Base-by-base conservation (phyloP, 1,284 basidiomycete species). In the Crocinoboletus sp. region DNA sequence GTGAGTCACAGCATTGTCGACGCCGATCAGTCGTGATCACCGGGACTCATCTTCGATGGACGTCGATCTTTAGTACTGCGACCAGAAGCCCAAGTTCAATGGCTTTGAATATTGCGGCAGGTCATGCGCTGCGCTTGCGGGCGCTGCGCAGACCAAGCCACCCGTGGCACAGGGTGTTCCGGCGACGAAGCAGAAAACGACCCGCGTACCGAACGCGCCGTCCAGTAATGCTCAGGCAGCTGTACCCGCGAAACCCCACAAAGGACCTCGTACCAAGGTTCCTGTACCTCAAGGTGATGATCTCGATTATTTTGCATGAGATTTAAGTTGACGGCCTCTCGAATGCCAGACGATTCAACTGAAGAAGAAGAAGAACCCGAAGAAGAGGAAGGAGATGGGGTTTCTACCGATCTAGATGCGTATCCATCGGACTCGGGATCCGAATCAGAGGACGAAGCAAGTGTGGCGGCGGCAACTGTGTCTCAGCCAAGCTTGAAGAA, bases 11-110 rank as follows among this genome's bases (percentile, higher is more conserved):
- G 31, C 45, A 45, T 48, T 29, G 25, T 47, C 39, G 16, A 41
- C 25, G 51, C 48, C 55, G 49, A 62, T 64, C 61, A 55, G 55
- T 64, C 45, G 45, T 42, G 60, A 64, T 61, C 28, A 36, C 15
- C 19, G 27, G 19, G 41, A 27, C 34, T 57, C 46, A 54, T 50
- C 49, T 46, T 41, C 41, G 42, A 59, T 55, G 60, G 35, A 17
- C 41, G 46, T 43, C 56, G 55, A 59, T 63, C 49, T 51, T 24
- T 37, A 63, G 61, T 25, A 64, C 24, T 63, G 61, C 53, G 54
- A 59, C 25, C 59, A 65, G 49, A 67, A 65, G 39, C 62, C 65
- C 36, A 67, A 52, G 51, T 67, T 54, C 59, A 60, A 37, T 23
- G 35, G 39, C 41, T 67, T 63, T 47, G 58, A 63, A 44, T 65